Evolutionary conservation across 345 rosid genomes (phyloP), one percentile per base, ranked within the genome.

Genomic region (Noccaea bulbosa): DNA sequence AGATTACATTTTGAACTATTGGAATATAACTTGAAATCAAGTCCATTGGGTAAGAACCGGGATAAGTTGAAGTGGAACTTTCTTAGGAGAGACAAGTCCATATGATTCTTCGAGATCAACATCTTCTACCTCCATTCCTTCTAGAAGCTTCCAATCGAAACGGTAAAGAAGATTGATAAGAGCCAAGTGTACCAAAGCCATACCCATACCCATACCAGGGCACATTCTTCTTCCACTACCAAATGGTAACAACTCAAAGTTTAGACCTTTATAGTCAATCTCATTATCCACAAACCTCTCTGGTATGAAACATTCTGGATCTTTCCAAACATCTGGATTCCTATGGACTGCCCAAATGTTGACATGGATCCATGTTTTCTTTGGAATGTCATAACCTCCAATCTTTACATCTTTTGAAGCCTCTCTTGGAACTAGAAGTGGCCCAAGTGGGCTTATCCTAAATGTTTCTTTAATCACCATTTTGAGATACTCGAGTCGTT

Each of bases 141-240:
- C 54, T 0, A 83, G 88, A 45, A 85, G 71, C 52, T 75, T 69
- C 91, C 91, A 88, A 5, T 82, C 80, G 6, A 84, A 88, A 0
- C 72, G 44, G 43, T 73, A 53, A 10, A 87, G 68, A 15, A 86
- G 64, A 62, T 80, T 90, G 5, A 86, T 87, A 1, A 86, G 71
- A 17, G 82, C 53, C 6, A 83, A 76, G 67, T 83, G 81, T 24
- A 86, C 59, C 39, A 83, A n/a, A 45, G 65, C 55, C 14, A 74
- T 35, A 2, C 77, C 85, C 6, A 87, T 75, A 22, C 72, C 74
- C 0, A 57, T 11, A 38, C 88, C 89, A 0, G 96, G 96, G 56
- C 93, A 89, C 7, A 79, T 77, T 46, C 93, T 75, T 17, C 93
- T 71, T 0, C 96, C 92, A 2, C 79, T 51, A 15, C 90, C 90